Conservation (phyloP, 768 basidiomycete genomes). For the Termitomyces sp. region DNA sequence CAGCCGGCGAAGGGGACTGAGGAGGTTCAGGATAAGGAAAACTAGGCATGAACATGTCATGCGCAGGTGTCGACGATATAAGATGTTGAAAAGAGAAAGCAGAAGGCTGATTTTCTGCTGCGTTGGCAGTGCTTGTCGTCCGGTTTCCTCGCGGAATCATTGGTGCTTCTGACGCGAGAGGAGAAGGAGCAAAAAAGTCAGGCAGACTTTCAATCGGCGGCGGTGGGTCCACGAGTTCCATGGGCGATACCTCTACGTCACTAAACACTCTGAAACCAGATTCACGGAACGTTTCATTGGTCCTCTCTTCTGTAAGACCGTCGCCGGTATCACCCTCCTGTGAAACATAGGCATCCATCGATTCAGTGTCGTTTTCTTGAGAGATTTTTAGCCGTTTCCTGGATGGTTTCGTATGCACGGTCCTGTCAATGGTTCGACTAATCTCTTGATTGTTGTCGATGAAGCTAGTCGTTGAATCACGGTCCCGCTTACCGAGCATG, state of each 20-base stretch:
- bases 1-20: constrained; percentile 50
- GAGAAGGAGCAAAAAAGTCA: constrained; percentile 40
- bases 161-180: constrained; percentile 24
- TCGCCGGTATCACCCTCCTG: constrained; percentile 6
- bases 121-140: constrained; percentile 41
- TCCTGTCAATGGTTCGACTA: constrained; percentile 28
- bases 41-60: constrained; percentile 35
- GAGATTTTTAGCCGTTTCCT: constrained; percentile 49
- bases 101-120: constrained; percentile 51
- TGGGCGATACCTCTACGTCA: constrained; percentile 29
- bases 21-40: constrained; percentile 53
- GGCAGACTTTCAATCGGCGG: constrained; percentile 49
- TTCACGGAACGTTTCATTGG: constrained; percentile 17
- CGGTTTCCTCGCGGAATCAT: constrained; percentile 8
- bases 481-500: constrained; percentile 60
- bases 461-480: constrained; percentile 41
- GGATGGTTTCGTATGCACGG: constrained; percentile 35
- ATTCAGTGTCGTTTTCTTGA: constrained; percentile 6
- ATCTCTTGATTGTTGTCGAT: constrained; percentile 38
- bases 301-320: constrained; percentile 13
- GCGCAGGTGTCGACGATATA: constrained; percentile 46
- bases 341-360: background rate
- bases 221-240: constrained; percentile 34
- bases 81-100: constrained; percentile 42
- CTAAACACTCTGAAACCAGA: constrained; percentile 45